Base-by-base conservation (phyloP, 202 grass and related monocot species). In the Saccharum hybrid region DNA sequence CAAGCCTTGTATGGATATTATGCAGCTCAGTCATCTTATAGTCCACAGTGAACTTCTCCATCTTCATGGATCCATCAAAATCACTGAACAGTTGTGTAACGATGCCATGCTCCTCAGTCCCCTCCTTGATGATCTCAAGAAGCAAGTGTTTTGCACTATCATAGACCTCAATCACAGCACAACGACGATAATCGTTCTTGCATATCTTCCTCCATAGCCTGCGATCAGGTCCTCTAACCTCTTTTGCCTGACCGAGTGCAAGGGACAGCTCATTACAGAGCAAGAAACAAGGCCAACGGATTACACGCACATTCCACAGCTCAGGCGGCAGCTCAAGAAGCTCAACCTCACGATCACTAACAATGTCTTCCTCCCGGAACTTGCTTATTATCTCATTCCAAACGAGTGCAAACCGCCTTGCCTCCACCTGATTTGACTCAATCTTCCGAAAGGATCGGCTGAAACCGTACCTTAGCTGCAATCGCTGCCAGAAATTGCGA, bases 361-460 rank as follows among this genome's bases (percentile, higher is more conserved):
- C 78, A 82, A 98, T 96, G 83, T 98, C 96, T 75, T 98, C 96
- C 82, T 98, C 96, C 49, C 96, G 87, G 84, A 98, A 98, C 18
- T 92, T 89, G n/a, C 68, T 77, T 66, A 98, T 90, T 70, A 98
- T 98, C 83, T 98, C 93, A 61, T 98, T 98, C 96, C 96, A 98
- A 75, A 98, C 91, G 45, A 96, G 81, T 6, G 96, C 93, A 72
- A 98, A 98, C 13, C 89, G 76, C 1, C 87, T 87, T 43, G 91
- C 87, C 72, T 91, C 91, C 71, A 96, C 88, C 88, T 98, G 89
- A 72, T 92, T 96, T 8, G 89, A 84, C 84, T 98, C 96, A 16
- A 98, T 98, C 86, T 87, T 98, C 70, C 82, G 90, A 88, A 94
- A 98, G 0, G 96, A 90, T 19, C 91, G 89, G 28, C 93, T 94